phyloP scores from a whole-genome alignment of 306 rosid species.

The Medicago truncatula region DNA sequence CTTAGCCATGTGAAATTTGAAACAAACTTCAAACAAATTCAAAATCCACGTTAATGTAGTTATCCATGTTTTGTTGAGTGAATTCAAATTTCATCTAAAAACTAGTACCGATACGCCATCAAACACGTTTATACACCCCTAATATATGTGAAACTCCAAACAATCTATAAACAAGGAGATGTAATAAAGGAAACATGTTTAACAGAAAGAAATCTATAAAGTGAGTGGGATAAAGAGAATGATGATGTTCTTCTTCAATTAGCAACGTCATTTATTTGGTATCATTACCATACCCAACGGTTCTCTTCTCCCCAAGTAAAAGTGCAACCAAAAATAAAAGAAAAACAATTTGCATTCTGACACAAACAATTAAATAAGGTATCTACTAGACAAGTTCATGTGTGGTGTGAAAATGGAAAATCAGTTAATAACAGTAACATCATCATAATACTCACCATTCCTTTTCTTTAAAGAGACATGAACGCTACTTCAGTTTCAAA shows the following conservation, averaged over 20 bases:
- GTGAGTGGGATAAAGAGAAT: background rate
- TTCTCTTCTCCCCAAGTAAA: background rate
- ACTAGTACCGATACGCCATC: too few species aligned
- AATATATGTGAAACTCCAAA: too few species aligned
- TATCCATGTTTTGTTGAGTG: too few species aligned
- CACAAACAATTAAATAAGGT: slow-evolving; percentile 11
- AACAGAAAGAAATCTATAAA: background rate
- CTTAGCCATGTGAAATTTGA: too few species aligned
- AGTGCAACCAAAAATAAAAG: too few species aligned
- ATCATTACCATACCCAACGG: slow-evolving; percentile 1
- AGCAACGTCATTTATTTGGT: slow-evolving; percentile 4
- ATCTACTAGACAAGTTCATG: background rate
- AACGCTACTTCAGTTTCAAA: slow-evolving; percentile 61
- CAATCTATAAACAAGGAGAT: too few species aligned
- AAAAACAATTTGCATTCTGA: background rate
- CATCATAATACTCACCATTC: slow-evolving; percentile 25
- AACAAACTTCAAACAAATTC: too few species aligned
- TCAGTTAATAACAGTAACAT: background rate
- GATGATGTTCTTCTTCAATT: background rate
- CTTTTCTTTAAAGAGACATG: slow-evolving; percentile 50
- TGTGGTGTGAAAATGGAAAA: background rate
- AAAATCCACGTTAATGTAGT: too few species aligned
- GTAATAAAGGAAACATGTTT: background rate
- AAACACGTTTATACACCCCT: too few species aligned
- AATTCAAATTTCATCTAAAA: too few species aligned